Base-by-base conservation (phyloP, 352 stramenopile species). In the Globisporangium alternatum region DNA sequence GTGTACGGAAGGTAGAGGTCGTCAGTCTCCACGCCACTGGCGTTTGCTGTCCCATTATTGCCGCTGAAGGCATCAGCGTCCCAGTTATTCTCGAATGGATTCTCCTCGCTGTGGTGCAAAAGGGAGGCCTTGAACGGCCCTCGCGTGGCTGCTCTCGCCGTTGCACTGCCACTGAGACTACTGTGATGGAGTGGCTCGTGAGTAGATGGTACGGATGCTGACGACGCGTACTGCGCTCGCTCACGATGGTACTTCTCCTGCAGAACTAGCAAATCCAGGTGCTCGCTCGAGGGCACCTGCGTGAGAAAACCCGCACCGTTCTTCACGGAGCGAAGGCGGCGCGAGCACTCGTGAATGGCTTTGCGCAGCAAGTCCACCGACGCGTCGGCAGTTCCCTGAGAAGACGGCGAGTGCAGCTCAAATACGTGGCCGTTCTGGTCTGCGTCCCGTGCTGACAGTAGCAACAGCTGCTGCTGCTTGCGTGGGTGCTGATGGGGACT, bases 1-100 rank as follows among this genome's bases (percentile, higher is more conserved):
- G 83, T 93, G 69, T 93, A 93, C 9, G 81, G 77, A 48, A 93
- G 56, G 49, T 93, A 91, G 58, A 76, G 6, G 21, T 65, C 51
- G 17, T 55, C 56, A 10, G 64, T n/a, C 10, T 64, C 56, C 12
- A 37, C 22, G 19, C 3, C 12, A 41, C 12, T 7, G 54, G 9
- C 8, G 19, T 9, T 21, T 15, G 10, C n/a, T 35, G 37, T 30
- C n/a, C 0, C 5, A 12, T 17, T 51, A 12, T 47, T 60, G 37
- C 5, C 22, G 28, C 49, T 39, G 25, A 31, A 37, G 35, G 58
- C 31, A 5, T 60, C 4, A 15, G 55, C 7, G 0, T 51, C 15
- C 17, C 56, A 19, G 9, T 19, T 9, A 12, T 45, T 51, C 12
- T 67, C 60, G 21, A 41, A 41, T 21, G 21, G 5, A 19, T 60